Evolutionary conservation across 2,329 filamentous ascomycete genomes (phyloP), one percentile per base, ranked within the genome.

Genomic region (Aspergillus japonicus): DNA sequence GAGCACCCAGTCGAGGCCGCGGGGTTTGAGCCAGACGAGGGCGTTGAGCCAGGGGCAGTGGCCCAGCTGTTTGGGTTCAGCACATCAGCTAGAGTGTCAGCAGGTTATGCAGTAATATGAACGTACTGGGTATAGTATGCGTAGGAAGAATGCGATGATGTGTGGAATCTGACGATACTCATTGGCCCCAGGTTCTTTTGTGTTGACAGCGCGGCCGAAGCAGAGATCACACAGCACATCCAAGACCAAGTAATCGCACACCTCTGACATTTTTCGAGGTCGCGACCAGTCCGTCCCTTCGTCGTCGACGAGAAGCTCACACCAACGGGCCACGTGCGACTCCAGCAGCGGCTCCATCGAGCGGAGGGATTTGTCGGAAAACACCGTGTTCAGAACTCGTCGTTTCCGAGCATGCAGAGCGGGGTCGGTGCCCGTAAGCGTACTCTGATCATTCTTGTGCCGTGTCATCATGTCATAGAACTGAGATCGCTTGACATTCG

Each of bases 401-500:
- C 54, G 24, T 49, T 56, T 56, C 47, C 49, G 54, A 21, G 42
- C 44, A 50, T 56, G 54, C 5, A 48, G 12, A 11, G 16, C 19
- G 8, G 54, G 54, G 14, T 57, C 54, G 3, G 54, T 57, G 4
- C 54, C 54, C 0, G 54, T 57, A 1, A 57, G 29, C 2, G 54
- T 57, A 23, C 47, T 57, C 47, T 29, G 39, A 47, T 57, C 55
- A 31, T 44, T 10, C 24, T 24, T 47, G 21, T 57, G 39, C 33
- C 55, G 55, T 7, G 55, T 57, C 33, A 57, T 50, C 35, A 57
- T 57, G 35, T 57, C 55, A 26, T 57, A 57, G 33, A 57, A 57
- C 48, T 42, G 7, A n/a, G 55, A 51, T 21, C 55, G 31, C 31
- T 57, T 57, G 24, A 57, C 55, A 16, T 57, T 57, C 0, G 55